These are phyloP conservation scores for Aphanocladium album DNA, from an alignment of 2,329 filamentous ascomycete genomes.

Conservation along the genomic window DNA sequence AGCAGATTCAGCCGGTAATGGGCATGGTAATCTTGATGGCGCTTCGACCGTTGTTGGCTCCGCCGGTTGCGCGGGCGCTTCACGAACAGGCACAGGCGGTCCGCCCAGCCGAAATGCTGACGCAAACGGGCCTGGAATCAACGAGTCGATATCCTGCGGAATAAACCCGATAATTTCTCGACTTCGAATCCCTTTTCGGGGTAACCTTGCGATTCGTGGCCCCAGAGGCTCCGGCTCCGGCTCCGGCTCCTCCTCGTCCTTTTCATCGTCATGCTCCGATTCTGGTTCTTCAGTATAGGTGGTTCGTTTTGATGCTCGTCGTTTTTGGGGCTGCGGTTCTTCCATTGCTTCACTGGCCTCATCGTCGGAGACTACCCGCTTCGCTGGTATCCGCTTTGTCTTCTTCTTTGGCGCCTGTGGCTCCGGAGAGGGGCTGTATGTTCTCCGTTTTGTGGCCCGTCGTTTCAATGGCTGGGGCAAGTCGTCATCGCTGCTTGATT, in stretches of 20 bases:
- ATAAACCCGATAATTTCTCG: conserved; percentile 42
- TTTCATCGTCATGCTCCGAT: neutral
- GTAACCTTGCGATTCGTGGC: conserved; percentile 35
- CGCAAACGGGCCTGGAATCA: conserved; percentile 17
- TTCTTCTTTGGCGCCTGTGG: neutral
- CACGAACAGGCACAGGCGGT: neutral
- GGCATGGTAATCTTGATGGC: neutral
- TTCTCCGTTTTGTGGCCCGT: conserved; percentile 1
- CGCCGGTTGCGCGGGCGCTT: neutral
- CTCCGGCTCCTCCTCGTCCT: neutral
- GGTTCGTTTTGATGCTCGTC: neutral
- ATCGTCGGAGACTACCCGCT: neutral
- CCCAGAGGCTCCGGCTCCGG: conserved; percentile 11
- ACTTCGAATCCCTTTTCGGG: conserved; percentile 40
- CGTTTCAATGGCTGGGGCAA: neutral
- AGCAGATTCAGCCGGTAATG: neutral
- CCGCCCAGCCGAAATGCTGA: conserved; percentile 13
- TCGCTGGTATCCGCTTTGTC: neutral
- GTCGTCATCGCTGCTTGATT: conserved; percentile 7
- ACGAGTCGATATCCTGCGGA: conserved; percentile 16
- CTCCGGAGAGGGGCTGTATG: neutral
- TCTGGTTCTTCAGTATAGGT: neutral
- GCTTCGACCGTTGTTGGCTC: neutral
- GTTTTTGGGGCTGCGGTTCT: neutral
- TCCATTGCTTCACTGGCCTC: neutral